Evolutionary conservation across 805 yeast genomes (phyloP).

Genomic region (Vanderwaltozyma verrucispora): DNA sequence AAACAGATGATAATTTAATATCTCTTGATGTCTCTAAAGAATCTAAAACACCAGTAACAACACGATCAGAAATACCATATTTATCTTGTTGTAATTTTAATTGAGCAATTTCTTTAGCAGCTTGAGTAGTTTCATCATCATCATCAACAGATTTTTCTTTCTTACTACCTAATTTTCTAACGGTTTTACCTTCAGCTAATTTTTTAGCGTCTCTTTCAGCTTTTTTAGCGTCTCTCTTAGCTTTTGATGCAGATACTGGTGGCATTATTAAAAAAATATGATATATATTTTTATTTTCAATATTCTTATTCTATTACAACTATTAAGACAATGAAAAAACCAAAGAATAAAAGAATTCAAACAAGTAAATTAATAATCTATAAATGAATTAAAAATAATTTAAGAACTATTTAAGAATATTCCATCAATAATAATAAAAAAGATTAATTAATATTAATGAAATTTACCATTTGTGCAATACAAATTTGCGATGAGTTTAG

Average conservation of each 20-base stretch:
- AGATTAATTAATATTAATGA: too few species aligned
- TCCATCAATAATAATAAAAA: too few species aligned
- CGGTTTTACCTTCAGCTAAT: conserved; percentile 63
- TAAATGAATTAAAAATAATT: too few species aligned
- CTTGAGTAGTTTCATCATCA: conserved; percentile 43
- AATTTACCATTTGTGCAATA: too few species aligned
- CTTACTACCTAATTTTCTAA: conserved; percentile 45
- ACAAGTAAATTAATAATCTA: too few species aligned
- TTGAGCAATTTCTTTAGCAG: conserved; percentile 69
- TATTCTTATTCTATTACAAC: too few species aligned
- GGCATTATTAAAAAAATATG: too few species aligned
- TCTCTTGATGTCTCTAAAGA: conserved; percentile 87
- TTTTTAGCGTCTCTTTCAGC: conserved; percentile 98
- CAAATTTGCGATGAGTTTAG: too few species aligned
- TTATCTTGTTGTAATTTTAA: conserved; percentile 89
- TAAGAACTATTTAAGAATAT: too few species aligned
- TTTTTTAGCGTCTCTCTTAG: conserved; percentile 91
- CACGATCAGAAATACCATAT: conserved; percentile 93
- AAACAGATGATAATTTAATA: conserved; percentile 80
- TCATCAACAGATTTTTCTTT: conserved; percentile 32
- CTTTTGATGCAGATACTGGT: conserved; percentile 80
- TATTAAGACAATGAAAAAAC: too few species aligned
- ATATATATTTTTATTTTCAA: too few species aligned
- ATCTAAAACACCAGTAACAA: conserved; percentile 92
- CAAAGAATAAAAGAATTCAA: too few species aligned